Percentiles rank a stretch among this genome's conserved stretches.
Conservation (phyloP, 441 rosid species). For the Sinapis alba region DNA sequence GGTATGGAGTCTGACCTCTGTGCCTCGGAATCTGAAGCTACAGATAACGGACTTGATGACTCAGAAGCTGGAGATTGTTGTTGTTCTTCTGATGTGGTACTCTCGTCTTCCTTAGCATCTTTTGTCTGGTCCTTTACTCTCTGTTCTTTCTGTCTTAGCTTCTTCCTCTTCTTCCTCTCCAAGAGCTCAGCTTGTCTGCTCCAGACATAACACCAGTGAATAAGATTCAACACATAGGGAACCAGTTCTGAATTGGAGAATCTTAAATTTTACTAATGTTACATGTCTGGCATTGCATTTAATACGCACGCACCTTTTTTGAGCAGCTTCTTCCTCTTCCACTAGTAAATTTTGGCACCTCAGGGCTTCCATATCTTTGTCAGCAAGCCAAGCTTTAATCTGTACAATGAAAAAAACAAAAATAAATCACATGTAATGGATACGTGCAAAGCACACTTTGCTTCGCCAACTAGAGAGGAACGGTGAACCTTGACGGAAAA, state of each 20-base stretch:
- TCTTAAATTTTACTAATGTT: not conserved
- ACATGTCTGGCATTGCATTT: constrained; percentile 10
- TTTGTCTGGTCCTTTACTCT: constrained; percentile 72
- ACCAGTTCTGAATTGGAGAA: not conserved
- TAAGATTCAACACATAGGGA: constrained; percentile 8
- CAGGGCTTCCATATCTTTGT: constrained; percentile 94
- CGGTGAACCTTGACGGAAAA: constrained; percentile 15
- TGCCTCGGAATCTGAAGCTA: constrained; percentile 49
- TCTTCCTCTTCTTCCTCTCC: constrained; percentile 84
- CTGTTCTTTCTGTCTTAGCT: constrained; percentile 85
- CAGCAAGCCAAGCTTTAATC: constrained; percentile 92
- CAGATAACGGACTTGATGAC: constrained; percentile 43
- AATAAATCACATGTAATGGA: not conserved
- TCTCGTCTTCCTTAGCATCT: constrained; percentile 45
- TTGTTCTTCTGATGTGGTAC: constrained; percentile 47
- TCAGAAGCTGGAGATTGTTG: constrained; percentile 47
- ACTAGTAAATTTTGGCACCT: constrained; percentile 89
- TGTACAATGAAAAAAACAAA: constrained; percentile 29
- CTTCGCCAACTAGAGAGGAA: constrained; percentile 18
- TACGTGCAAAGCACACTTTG: constrained; percentile 16
- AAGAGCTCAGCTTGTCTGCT: constrained; percentile 79
- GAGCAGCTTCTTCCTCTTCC: constrained; percentile 98
- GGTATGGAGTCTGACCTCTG: constrained; percentile 43
- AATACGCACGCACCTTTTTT: constrained; percentile 59
- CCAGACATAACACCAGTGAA: constrained; percentile 24